Conservation (phyloP, 108 stramenopile species). For the Mayamaea pseudoterrestris region DNA sequence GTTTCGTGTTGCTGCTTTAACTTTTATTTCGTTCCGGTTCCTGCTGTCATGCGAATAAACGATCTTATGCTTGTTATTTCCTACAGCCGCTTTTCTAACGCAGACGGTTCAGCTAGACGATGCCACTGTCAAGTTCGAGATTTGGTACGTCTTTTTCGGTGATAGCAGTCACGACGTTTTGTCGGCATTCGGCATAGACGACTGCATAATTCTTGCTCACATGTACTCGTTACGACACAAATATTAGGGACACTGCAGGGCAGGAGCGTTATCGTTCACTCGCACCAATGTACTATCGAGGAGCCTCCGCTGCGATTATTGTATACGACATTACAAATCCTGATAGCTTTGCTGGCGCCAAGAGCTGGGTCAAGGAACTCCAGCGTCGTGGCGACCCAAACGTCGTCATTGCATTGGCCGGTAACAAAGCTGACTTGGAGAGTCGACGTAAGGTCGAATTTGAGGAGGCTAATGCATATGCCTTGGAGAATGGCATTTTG, state of each 20-base stretch:
- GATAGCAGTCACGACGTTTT: not conserved
- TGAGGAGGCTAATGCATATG: constrained; percentile 89
- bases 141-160: constrained; percentile 35
- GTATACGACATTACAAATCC: constrained; percentile 97
- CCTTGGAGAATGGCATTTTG: constrained; percentile 86
- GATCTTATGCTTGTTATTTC: constrained; percentile 5
- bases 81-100: constrained; percentile 89
- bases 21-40: not conserved
- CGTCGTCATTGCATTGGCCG: constrained; percentile 96
- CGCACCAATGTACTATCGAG: constrained; percentile 90
- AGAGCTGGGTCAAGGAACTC: constrained; percentile 98
- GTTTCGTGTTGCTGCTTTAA: not conserved
- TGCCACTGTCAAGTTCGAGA: constrained; percentile 96
- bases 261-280: constrained; percentile 97
- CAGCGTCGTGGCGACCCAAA: constrained; percentile 95
- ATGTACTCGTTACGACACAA: not conserved
- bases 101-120: constrained; percentile 91
- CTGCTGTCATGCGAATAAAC: not conserved
- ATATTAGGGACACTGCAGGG: constrained; percentile 74
- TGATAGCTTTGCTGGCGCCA: constrained; percentile 94
- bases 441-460: constrained; percentile 80
- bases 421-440: constrained; percentile 90
- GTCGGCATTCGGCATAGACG: too few relatives aligned
- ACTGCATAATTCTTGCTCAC: not conserved
- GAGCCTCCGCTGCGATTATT: constrained; percentile 46